Base-by-base conservation (phyloP, 345 rosid genomes). In the Aegle marmelos region DNA sequence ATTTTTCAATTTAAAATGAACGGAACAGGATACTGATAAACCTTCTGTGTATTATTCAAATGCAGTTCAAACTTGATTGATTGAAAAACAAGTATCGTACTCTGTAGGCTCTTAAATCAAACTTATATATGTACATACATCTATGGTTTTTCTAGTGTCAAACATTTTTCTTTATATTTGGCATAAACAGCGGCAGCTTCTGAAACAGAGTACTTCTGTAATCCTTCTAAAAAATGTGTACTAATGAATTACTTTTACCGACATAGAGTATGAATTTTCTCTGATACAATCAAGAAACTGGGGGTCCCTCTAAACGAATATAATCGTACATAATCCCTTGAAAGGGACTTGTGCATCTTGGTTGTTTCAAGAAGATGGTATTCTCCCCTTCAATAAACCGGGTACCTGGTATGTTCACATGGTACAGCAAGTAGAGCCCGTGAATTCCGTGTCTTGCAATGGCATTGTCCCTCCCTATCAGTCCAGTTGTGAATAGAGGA, bases 391-490 rank as follows among this genome's bases (percentile, higher is more conserved):
- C 83, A 73, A 85, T 84, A 73, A 95, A 78, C 86, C 48, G 73
- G 77, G 61, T 62, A 34, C 94, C 92, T 0, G 88, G 90, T 30
- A 95, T 85, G 69, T 88, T 89, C 76, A 90, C 89, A 2, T 66
- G 60, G 78, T 83, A 93, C 57, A 92, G 90, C 86, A 85, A 75
- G 84, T 95, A 91, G 64, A 92, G 83, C 50, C 99, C 98, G 34
- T 91, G 99, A 83, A 88, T 82, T 70, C 99, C 99, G 2, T 89
- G 99, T 70, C 99, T 93, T 4, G 93, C 94, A n/a, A 95, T 87
- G 0, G 99, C 83, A 77, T 95, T 95, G 89, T 95, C 98, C 84
- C 92, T 90, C 69, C 97, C 99, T 8, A 93, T 88, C 48, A 90
- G 87, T 54, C 98, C 97, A 1, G 91, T 95, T 0, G 99, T 83